These are phyloP conservation scores for Pouteria campechiana DNA, from an alignment of 179 eudicot genomes.

Conservation along the genomic window DNA sequence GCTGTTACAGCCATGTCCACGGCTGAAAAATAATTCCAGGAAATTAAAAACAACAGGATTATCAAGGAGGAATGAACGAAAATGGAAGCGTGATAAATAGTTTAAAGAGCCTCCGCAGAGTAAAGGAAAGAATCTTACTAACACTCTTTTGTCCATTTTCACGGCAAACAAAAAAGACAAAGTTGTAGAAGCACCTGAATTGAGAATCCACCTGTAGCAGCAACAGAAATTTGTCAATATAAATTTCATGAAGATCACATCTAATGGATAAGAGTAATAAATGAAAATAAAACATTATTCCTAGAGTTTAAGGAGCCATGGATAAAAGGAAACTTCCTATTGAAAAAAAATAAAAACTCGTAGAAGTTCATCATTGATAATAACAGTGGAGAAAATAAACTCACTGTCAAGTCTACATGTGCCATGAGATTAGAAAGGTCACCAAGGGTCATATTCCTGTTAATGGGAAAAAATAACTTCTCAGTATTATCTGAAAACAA, in stretches of 20 bases:
- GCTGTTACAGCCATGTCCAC: slow-evolving; percentile 70
- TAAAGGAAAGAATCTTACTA: slow-evolving; percentile 33
- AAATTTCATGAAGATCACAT: neutral
- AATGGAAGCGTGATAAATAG: neutral
- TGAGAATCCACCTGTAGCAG: slow-evolving; percentile 57
- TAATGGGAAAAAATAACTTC: slow-evolving; percentile 3
- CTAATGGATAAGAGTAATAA: neutral
- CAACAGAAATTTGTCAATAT: slow-evolving; percentile 1
- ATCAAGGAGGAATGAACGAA: neutral
- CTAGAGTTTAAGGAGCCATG: neutral
- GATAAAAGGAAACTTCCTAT: neutral
- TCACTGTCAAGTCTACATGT: slow-evolving; percentile 44
- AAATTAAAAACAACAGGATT: neutral
- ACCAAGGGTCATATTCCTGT: slow-evolving; percentile 43
- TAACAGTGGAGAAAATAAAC: slow-evolving; percentile 2
- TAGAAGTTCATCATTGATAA: neutral
- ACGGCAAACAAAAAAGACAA: slow-evolving; percentile 76
- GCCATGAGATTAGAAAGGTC: slow-evolving; percentile 57
- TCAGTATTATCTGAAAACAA: slow-evolving; percentile 1
- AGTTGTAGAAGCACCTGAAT: slow-evolving; percentile 73
- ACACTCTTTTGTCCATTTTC: slow-evolving; percentile 86
- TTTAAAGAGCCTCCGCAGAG: too few relatives aligned
- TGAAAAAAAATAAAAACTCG: neutral
- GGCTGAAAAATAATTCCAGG: slow-evolving; percentile 28
- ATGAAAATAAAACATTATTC: neutral